Evolutionary conservation across 83 land plant species (phyloP), one percentile per base, ranked within the genome.

Genomic region (Thuja plicata): DNA sequence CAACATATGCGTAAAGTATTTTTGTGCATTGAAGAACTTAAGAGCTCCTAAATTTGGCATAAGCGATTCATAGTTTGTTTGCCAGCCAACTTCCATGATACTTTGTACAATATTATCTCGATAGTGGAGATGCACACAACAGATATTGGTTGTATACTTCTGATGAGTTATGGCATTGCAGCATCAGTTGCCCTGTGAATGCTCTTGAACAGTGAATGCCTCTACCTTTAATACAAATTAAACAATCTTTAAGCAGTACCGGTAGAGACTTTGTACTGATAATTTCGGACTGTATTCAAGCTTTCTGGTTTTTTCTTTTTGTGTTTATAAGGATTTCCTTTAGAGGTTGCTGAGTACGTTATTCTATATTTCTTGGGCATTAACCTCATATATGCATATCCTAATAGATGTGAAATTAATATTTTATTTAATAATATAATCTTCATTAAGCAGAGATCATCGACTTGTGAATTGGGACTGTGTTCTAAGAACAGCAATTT

Each of bases 401-500:
- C 11, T 27, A 66, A 10, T 43, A 40, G 54, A 45, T 52, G 4
- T 13, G 11, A 83, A 35, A 4, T 8, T 80, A n/a, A n/a, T n/a
- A n/a, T n/a, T n/a, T n/a, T n/a, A 41, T 79, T 83, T 46, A 46
- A 46, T 83, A 10, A 45, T 83, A 83, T 30, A 83, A 46, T 83
- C 5, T 83, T 83, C 48, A 46, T 83, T 83, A 83, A 74, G 32
- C 94, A 95, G 99, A 87, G 97, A 94, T 91, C 87, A 92, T 88
- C 98, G 99, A 3, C 89, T 98, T 54, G 99, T 96, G 52, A 98
- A 98, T 87, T 98, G 99, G 99, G 99, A 98, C 86, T 96, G 97
- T 85, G 88, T 94, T 8, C 90, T 98, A 77, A 87, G 95, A 82
- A 98, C 99, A 35, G 99, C 99, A 81, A 95, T 98, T 79, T 98